Conservation (phyloP, 768 basidiomycete species). For the Pholiota microspora region DNA sequence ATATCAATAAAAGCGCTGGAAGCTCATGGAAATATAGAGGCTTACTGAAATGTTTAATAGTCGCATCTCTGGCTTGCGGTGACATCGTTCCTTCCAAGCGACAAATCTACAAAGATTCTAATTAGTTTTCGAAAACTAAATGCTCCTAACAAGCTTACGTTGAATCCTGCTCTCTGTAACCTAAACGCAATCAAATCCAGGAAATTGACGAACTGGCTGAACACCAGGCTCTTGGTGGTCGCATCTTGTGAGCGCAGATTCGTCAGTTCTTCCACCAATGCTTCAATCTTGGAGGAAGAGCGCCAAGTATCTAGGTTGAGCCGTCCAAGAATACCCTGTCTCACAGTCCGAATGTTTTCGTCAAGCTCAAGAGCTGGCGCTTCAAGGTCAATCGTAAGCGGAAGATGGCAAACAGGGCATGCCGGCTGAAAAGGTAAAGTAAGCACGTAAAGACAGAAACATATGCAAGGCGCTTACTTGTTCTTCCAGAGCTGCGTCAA, state of each 20-base stretch:
- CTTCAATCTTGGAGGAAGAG: slow-evolving; percentile 97
- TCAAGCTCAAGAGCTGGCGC: slow-evolving; percentile 87
- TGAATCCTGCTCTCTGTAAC: slow-evolving; percentile 89
- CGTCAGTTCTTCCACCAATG: slow-evolving; percentile 88
- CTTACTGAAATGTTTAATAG: slow-evolving; percentile 92
- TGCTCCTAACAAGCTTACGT: slow-evolving; percentile 41
- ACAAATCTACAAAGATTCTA: slow-evolving; percentile 58
- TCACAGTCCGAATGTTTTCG: slow-evolving; percentile 44
- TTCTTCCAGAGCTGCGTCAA: slow-evolving; percentile 69
- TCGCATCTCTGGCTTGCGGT: slow-evolving; percentile 93
- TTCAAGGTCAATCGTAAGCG: slow-evolving; percentile 94
- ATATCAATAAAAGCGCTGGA: not conserved
- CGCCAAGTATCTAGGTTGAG: slow-evolving; percentile 89
- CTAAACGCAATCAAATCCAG: slow-evolving; percentile 92
- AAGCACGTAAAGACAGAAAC: not conserved
- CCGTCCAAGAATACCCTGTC: slow-evolving; percentile 93
- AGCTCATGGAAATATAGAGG: not conserved
- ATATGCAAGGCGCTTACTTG: slow-evolving; percentile 39
- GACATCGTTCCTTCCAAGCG: slow-evolving; percentile 96
- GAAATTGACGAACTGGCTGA: slow-evolving; percentile 94
- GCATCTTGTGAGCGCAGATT: slow-evolving; percentile 81
- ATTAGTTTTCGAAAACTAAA: not conserved
- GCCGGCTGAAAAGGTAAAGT: slow-evolving; percentile 54
- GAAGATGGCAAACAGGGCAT: slow-evolving; percentile 93
- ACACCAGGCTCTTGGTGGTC: slow-evolving; percentile 95